These are phyloP conservation scores for Silene noctiflora DNA, from an alignment of 179 eudicot species.

Conservation along the genomic window DNA sequence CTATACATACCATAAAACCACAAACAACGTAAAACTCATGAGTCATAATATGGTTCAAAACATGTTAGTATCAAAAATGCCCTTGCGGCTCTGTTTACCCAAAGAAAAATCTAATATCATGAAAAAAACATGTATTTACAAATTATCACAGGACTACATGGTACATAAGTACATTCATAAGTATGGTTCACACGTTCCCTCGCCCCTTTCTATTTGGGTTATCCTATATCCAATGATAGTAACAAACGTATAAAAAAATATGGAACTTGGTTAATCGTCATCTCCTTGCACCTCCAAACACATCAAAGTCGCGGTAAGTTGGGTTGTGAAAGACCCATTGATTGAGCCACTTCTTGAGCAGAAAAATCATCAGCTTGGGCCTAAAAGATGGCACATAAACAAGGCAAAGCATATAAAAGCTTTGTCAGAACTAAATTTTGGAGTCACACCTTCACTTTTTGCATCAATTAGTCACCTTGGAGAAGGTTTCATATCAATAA, in stretches of 20 bases:
- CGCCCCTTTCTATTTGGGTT: not conserved
- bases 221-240: constrained; percentile 3
- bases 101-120: not conserved
- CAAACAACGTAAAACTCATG: no score
- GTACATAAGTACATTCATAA: not conserved
- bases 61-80: not conserved
- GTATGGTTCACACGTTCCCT: not conserved
- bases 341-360: constrained; percentile 61
- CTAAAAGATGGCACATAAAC: constrained; percentile 37
- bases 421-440: not conserved
- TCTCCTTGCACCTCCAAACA: constrained; percentile 8
- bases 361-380: constrained; percentile 68
- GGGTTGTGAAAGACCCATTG: constrained; percentile 72
- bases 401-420: not conserved
- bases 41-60: no score
- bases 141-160: not conserved
- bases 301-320: constrained; percentile 43
- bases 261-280: not conserved
- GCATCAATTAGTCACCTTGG: not conserved
- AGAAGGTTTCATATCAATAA: not conserved
- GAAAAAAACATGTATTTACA: constrained; percentile 4
- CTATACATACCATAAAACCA: no score
- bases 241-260: constrained; percentile 18
- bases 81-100: not conserved
- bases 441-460: not conserved